Evolutionary conservation across 495 filamentous ascomycete genomes (phyloP).

Genomic region (Pyronema omphalodes): DNA sequence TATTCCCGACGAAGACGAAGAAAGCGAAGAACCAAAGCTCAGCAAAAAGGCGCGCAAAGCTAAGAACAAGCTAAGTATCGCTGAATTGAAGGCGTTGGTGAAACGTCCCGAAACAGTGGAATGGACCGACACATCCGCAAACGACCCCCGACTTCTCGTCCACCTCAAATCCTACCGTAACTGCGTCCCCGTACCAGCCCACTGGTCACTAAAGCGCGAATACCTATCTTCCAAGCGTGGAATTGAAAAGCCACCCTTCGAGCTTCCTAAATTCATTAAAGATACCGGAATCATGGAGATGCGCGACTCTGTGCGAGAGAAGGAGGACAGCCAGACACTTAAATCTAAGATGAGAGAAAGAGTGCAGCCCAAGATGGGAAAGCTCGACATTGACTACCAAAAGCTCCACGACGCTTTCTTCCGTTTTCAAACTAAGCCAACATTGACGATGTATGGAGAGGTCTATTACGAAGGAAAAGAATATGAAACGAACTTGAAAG

Average conservation of each 20-base stretch:
- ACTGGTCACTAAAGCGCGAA: conserved; percentile 91
- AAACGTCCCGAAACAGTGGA: conserved; percentile 86
- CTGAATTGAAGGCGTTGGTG: conserved; percentile 83
- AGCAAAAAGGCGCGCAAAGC: conserved; percentile 90
- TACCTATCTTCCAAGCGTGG: conserved; percentile 92
- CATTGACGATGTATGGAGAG: conserved; percentile 84
- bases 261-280: conserved; percentile 89
- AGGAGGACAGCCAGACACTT: conserved; percentile 72
- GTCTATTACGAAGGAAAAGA: conserved; percentile 99
- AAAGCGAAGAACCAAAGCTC: conserved; percentile 48
- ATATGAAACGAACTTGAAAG: conserved; percentile 82
- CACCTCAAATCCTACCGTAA: conserved; percentile 91
- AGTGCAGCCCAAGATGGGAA: conserved; percentile 91
- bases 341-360: conserved; percentile 93
- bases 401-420: conserved; percentile 97
- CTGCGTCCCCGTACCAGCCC: conserved; percentile 79
- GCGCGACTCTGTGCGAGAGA: conserved; percentile 89
- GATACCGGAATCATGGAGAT: conserved; percentile 96
- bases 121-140: conserved; percentile 89
- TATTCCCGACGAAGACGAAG: conserved; percentile 70
- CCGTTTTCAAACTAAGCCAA: conserved; percentile 86
- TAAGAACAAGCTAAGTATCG: conserved; percentile 78
- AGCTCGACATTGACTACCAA: conserved; percentile 93
- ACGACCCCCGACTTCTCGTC: conserved; percentile 74
- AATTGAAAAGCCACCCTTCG: conserved; percentile 84